Evolutionary conservation across 169 alveolate species (phyloP).

Genomic region (Plasmodium gonderi): DNA sequence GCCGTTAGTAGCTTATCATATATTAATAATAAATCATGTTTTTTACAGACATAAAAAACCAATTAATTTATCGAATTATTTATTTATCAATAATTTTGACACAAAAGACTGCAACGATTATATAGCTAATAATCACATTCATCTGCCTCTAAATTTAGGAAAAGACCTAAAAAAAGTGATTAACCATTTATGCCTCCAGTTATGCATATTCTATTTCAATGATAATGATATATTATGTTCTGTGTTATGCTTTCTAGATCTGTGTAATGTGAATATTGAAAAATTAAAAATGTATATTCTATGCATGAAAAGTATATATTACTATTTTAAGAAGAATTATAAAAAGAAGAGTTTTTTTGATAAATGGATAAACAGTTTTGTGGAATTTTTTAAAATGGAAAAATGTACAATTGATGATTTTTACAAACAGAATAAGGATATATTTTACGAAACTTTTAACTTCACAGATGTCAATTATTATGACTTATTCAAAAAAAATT

Average conservation of each 20-base stretch:
- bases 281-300: slow-evolving; percentile 43
- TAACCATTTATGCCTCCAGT: slow-evolving; percentile 15
- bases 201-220: slow-evolving; percentile 34
- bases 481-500: slow-evolving; percentile 29
- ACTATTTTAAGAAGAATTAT: slow-evolving; percentile 46
- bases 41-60: slow-evolving; percentile 2
- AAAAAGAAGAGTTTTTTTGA: slow-evolving; percentile 22
- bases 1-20: slow-evolving; percentile 61
- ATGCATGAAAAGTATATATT: slow-evolving; percentile 45
- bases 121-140: slow-evolving; percentile 2
- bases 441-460: slow-evolving; percentile 37
- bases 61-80: neutral
- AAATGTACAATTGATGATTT: slow-evolving; percentile 3
- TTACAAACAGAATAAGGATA: slow-evolving; percentile 1
- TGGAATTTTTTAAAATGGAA: slow-evolving; percentile 17
- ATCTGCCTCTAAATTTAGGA: slow-evolving; percentile 27
- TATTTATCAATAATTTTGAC: slow-evolving; percentile 20
- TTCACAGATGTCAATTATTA: slow-evolving; percentile 7
- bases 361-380: slow-evolving; percentile 25
- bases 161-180: slow-evolving; percentile 4
- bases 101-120: slow-evolving; percentile 10
- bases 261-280: slow-evolving; percentile 44
- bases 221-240: slow-evolving; percentile 43
- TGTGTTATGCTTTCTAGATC: slow-evolving; percentile 30
- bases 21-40: slow-evolving; percentile 13